Percentiles rank a stretch among this genome's conserved stretches.
phyloP scores from a whole-genome alignment of 2,329 filamentous ascomycete species.

The Pseudopyricularia javanii region DNA sequence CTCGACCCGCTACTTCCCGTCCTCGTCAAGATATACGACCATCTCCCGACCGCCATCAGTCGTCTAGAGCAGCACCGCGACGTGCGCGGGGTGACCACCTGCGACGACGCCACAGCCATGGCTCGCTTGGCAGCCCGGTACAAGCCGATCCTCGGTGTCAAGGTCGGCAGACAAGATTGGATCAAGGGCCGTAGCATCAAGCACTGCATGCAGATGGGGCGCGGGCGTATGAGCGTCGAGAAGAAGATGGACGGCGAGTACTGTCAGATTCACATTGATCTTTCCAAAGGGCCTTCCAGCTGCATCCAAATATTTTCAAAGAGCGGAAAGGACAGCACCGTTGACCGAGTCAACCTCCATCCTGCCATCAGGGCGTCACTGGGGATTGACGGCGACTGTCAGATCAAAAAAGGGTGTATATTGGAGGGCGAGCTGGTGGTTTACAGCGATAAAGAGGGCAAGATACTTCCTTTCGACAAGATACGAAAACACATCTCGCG shows the following conservation, averaged over 20 bases:
- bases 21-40: slow-evolving; percentile 57
- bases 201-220: slow-evolving; percentile 56
- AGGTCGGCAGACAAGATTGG: slow-evolving; percentile 53
- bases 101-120: slow-evolving; percentile 1
- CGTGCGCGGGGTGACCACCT: neutral
- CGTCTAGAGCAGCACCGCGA: neutral
- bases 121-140: slow-evolving; percentile 21
- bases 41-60: slow-evolving; percentile 29
- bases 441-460: slow-evolving; percentile 54
- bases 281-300: slow-evolving; percentile 31
- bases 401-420: slow-evolving; percentile 55
- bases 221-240: slow-evolving; percentile 57
- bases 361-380: slow-evolving; percentile 52
- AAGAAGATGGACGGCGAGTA: slow-evolving; percentile 83
- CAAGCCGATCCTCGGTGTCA: slow-evolving; percentile 44
- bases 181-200: slow-evolving; percentile 59
- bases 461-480: slow-evolving; percentile 66
- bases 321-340: slow-evolving; percentile 78
- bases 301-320: slow-evolving; percentile 80
- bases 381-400: slow-evolving; percentile 44
- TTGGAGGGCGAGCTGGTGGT: slow-evolving; percentile 75
- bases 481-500: slow-evolving; percentile 70
- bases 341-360: slow-evolving; percentile 52
- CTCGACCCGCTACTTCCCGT: slow-evolving; percentile 61
- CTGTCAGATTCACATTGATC: slow-evolving; percentile 74